Base-by-base conservation (phyloP, 805 yeast genomes). In the Candida morakotiae region DNA sequence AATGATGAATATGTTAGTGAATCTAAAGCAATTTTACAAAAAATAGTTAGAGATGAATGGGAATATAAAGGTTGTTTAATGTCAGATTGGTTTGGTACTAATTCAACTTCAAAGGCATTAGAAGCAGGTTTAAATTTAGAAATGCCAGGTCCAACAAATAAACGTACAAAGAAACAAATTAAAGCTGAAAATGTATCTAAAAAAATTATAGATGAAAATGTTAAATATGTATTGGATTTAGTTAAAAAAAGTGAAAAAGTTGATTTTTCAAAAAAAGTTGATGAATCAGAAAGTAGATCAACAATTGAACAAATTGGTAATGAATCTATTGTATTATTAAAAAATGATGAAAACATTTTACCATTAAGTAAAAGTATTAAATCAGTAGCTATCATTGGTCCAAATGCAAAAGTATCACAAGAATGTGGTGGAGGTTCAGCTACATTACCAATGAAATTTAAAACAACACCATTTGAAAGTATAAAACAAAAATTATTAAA, bases 371-470 rank as follows among this genome's bases (percentile, higher is more conserved):
- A 64, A 43, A 40, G 47, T 10, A 43, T 44, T n/a, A 60, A 59
- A n/a, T 47, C 46, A 8, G 45, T 58, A 9, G 65, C 61, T 4
- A 55, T 59, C 5, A 58, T 58, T 23, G 65, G 65, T 1, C 63
- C 63, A 11, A 57, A 57, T 37, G 62, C 65, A 19, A 56, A 56
- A 41, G 33, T 27, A 24, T 42, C 54, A 8, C 53, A 59, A 19
- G 53, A 48, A 36, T 50, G 58, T 39, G 65, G 65, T 9, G 65
- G 65, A 11, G 65, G 65, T 3, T 55, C 62, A 4, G 64, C 65
- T 8, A 41, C 56, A 15, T 44, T 58, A 21, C 44, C 44, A 16
- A 49, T 60, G 4, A 55, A 56, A 39, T 50, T 52, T 42, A 39
- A 47, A 10, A 51, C 57, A 9, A 55, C 64, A 5, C 62, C 62